phyloP scores from a whole-genome alignment of 768 basidiomycete genomes.

The Suillus spraguei region DNA sequence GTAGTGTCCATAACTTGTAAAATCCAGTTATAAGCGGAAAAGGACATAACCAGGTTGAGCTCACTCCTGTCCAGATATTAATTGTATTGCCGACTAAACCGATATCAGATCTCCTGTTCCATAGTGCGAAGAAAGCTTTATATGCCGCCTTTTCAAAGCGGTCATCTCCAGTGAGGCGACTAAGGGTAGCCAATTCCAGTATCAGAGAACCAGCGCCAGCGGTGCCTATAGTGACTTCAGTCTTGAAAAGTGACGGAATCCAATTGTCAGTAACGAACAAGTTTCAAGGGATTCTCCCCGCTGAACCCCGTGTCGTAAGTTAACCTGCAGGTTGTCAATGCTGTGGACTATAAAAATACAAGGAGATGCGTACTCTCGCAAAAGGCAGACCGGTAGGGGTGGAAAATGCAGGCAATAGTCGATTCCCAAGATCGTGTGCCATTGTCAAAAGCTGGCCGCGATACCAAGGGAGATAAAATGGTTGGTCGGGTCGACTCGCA shows the following conservation, averaged over 20 bases:
- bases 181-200: conserved; percentile 92
- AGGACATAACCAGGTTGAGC: conserved; percentile 28
- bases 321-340: conserved; percentile 53
- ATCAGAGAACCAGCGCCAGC: conserved; percentile 94
- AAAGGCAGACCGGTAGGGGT: conserved; percentile 92
- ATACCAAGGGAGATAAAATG: conserved; percentile 86
- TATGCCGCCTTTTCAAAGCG: conserved; percentile 89
- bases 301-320: conserved; percentile 77
- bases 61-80: conserved; percentile 78
- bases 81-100: conserved; percentile 90
- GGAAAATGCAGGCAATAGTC: conserved; percentile 88
- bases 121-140: conserved; percentile 90
- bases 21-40: conserved; percentile 13
- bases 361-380: conserved; percentile 62
- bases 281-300: conserved; percentile 82
- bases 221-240: conserved; percentile 55
- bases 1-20: conserved; percentile 64
- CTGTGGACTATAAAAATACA: conserved; percentile 7
- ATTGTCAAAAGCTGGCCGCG: conserved; percentile 73
- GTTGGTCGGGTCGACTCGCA: conserved; percentile 64
- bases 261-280: conserved; percentile 53
- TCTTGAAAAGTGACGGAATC: not conserved
- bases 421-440: conserved; percentile 84
- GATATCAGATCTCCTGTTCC: conserved; percentile 88
- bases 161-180: conserved; percentile 86